Evolutionary conservation across 306 rosid genomes (phyloP).

Genomic region (Vigna reflexopilosa): DNA sequence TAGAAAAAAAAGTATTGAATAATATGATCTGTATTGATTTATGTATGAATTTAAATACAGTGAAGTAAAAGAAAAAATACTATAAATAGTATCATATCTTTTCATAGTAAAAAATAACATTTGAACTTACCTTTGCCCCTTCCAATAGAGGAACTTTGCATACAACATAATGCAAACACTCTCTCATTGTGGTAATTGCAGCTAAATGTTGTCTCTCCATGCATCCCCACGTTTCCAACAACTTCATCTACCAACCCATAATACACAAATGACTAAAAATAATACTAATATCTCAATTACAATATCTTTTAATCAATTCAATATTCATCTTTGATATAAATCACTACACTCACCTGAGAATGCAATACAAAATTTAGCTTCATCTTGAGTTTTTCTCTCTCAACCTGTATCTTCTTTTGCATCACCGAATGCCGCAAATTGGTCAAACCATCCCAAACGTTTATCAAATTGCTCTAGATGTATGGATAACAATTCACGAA

Average conservation of each 20-base stretch:
- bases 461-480: slow-evolving; percentile 50
- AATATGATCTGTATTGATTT: no score
- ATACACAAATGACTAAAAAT: background rate
- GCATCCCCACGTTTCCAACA: slow-evolving; percentile 66
- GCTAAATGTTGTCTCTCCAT: slow-evolving; percentile 66
- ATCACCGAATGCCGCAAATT: slow-evolving; percentile 57
- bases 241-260: slow-evolving; percentile 49
- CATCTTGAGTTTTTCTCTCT: slow-evolving; percentile 66
- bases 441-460: slow-evolving; percentile 49
- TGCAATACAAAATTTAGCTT: slow-evolving; percentile 60
- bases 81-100: no score
- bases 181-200: slow-evolving; percentile 49
- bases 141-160: slow-evolving; percentile 72
- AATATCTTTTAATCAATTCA: background rate
- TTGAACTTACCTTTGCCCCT: slow-evolving; percentile 66
- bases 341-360: slow-evolving; percentile 64
- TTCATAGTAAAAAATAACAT: no score
- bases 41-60: no score
- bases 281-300: background rate
- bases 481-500: background rate
- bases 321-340: background rate
- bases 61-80: no score
- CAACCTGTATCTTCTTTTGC: slow-evolving; percentile 62
- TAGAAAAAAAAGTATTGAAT: no score
- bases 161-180: slow-evolving; percentile 55